phyloP scores from a whole-genome alignment of 116 monocot species.

The Trichopus zeylanicus region DNA sequence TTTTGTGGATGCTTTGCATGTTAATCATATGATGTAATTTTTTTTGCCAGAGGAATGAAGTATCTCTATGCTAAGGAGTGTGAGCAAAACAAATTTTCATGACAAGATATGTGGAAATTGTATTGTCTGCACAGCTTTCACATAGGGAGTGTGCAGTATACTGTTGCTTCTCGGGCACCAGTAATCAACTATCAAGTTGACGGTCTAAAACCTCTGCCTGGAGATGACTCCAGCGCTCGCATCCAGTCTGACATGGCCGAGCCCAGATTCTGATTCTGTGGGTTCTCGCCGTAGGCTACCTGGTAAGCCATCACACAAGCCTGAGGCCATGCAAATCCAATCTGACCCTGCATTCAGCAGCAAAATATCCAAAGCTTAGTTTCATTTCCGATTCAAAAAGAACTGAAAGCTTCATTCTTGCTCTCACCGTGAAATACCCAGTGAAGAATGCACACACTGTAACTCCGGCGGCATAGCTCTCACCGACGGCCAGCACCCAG shows the following conservation, averaged over 20 bases:
- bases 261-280: conserved; percentile 17
- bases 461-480: conserved; percentile 9
- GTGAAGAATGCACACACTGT: conserved; percentile 46
- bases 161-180: background rate
- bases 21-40: too few relatives aligned
- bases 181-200: too few relatives aligned
- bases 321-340: conserved; percentile 66
- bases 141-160: too few relatives aligned
- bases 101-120: too few relatives aligned
- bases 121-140: too few relatives aligned
- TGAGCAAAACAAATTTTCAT: too few relatives aligned
- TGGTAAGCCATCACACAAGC: conserved; percentile 65
- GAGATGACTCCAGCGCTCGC: conserved; percentile 21
- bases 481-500: conserved; percentile 32
- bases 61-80: too few relatives aligned
- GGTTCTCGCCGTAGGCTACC: conserved; percentile 63
- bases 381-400: too few relatives aligned
- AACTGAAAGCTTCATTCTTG: too few relatives aligned
- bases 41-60: too few relatives aligned
- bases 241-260: conserved; percentile 29
- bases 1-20: too few relatives aligned
- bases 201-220: background rate
- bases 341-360: conserved; percentile 12
- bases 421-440: conserved; percentile 60
- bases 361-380: too few relatives aligned